These are phyloP conservation scores for Phytophthora brassicae DNA, from an alignment of 352 stramenopile genomes.

Conservation along the genomic window DNA sequence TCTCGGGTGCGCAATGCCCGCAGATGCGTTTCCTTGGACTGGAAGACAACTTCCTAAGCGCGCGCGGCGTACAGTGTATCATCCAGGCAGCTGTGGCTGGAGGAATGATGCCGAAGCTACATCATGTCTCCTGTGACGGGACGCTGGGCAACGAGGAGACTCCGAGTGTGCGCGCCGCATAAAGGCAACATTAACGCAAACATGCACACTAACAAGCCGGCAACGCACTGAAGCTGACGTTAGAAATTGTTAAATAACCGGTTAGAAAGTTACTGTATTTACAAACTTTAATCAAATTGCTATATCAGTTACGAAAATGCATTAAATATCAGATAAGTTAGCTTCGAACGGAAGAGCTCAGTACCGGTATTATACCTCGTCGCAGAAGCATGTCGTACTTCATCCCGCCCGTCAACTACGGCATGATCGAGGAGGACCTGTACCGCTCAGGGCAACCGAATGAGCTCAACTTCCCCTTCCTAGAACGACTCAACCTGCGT, in stretches of 20 bases:
- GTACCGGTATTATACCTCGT: too few relatives aligned
- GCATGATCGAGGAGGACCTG: conserved; percentile 91
- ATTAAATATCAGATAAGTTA: neutral
- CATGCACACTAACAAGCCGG: neutral
- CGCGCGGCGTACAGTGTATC: conserved; percentile 69
- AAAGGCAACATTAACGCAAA: conserved; percentile 3
- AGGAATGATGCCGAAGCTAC: conserved; percentile 84
- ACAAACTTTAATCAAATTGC: conserved; percentile 9
- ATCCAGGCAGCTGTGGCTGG: conserved; percentile 72
- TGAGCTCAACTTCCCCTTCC: conserved; percentile 93
- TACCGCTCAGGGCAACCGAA: conserved; percentile 90
- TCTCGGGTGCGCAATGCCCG: conserved; percentile 62
- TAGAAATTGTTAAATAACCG: conserved; percentile 39
- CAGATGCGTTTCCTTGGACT: conserved; percentile 81
- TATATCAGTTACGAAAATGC: neutral
- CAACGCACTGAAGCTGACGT: conserved; percentile 10
- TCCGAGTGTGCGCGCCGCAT: conserved; percentile 24
- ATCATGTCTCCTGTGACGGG: conserved; percentile 69
- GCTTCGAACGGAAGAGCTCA: neutral
- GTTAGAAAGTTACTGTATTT: conserved; percentile 16
- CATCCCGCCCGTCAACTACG: conserved; percentile 93
- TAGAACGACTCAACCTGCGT: conserved; percentile 88
- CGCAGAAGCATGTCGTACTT: conserved; percentile 80
- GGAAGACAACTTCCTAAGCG: conserved; percentile 84
- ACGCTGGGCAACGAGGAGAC: conserved; percentile 25